These are phyloP conservation scores for Pestalotiopsis sp. DNA, from an alignment of 2,329 filamentous ascomycete species.

Conservation along the genomic window DNA sequence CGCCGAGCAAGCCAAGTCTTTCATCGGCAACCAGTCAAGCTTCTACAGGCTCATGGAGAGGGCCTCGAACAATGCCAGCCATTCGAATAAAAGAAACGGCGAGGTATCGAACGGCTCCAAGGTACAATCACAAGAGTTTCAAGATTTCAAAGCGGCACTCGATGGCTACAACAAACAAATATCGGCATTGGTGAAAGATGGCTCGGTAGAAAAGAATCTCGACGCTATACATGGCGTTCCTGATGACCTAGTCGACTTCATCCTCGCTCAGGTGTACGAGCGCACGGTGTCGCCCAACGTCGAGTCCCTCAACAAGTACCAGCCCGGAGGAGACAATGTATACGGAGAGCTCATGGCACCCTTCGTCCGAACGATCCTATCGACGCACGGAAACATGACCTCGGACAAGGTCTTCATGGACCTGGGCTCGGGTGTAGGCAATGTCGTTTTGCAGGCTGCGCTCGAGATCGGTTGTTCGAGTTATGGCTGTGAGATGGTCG, in stretches of 20 bases:
- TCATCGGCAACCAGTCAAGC: conserved; percentile 73
- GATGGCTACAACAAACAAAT: conserved; percentile 77
- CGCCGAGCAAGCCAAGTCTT: conserved; percentile 64
- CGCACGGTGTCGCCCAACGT: conserved; percentile 90
- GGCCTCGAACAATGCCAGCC: conserved; percentile 58
- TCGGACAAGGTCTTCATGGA: conserved; percentile 90
- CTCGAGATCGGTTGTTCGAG: conserved; percentile 92
- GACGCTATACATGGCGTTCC: conserved; percentile 70
- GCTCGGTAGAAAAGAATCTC: conserved; percentile 73
- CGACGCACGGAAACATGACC: conserved; percentile 73
- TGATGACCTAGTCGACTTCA: conserved; percentile 74
- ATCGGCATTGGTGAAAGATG: conserved; percentile 65
- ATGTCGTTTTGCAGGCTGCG: conserved; percentile 91
- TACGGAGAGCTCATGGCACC: conserved; percentile 90
- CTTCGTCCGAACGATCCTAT: conserved; percentile 82
- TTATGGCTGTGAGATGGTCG: conserved; percentile 97
- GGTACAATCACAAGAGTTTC: conserved; percentile 16
- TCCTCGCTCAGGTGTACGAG: conserved; percentile 86
- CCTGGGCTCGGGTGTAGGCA: conserved; percentile 92
- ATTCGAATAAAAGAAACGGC: conserved; percentile 64
- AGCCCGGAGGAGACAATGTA: conserved; percentile 89
- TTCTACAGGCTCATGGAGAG: conserved; percentile 78
- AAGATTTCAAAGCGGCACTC: conserved; percentile 74
- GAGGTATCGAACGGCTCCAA: conserved; percentile 38
- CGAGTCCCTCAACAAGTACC: conserved; percentile 80